Conservation (phyloP, 331 rosid species). For the Saraca asoca region DNA sequence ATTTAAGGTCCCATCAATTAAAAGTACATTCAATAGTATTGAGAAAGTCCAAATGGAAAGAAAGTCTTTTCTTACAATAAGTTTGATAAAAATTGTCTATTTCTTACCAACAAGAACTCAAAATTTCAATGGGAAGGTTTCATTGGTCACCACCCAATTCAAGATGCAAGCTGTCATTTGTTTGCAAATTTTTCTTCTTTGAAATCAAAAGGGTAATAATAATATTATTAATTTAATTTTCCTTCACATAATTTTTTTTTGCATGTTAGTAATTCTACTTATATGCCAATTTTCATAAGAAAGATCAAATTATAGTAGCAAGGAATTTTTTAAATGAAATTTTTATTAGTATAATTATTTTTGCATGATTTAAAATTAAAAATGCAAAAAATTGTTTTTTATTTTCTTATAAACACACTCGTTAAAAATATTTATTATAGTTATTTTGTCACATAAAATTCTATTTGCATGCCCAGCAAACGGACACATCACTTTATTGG, state of each 20-base stretch:
- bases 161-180: conserved; percentile 27
- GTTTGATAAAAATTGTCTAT: conserved; percentile 22
- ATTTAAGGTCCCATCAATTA: not conserved
- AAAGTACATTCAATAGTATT: not conserved
- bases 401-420: too few species aligned
- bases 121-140: conserved; percentile 49
- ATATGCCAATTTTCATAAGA: too few species aligned
- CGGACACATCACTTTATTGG: conserved; percentile 60
- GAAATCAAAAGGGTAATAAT: not conserved
- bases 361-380: too few species aligned
- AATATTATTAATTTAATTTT: too few species aligned
- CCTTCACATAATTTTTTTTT: too few species aligned
- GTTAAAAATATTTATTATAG: too few species aligned
- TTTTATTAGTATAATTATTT: too few species aligned
- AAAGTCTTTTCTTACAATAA: conserved; percentile 4
- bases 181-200: conserved; percentile 13
- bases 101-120: conserved; percentile 22
- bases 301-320: too few species aligned
- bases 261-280: too few species aligned
- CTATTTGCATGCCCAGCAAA: conserved; percentile 56
- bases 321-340: too few species aligned
- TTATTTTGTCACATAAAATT: conserved; percentile 10
- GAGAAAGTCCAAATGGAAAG: conserved; percentile 11
- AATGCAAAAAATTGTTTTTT: too few species aligned
- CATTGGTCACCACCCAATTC: conserved; percentile 34